phyloP scores from a whole-genome alignment of 176 grass and related monocot genomes.

The Tillandsia leiboldiana region DNA sequence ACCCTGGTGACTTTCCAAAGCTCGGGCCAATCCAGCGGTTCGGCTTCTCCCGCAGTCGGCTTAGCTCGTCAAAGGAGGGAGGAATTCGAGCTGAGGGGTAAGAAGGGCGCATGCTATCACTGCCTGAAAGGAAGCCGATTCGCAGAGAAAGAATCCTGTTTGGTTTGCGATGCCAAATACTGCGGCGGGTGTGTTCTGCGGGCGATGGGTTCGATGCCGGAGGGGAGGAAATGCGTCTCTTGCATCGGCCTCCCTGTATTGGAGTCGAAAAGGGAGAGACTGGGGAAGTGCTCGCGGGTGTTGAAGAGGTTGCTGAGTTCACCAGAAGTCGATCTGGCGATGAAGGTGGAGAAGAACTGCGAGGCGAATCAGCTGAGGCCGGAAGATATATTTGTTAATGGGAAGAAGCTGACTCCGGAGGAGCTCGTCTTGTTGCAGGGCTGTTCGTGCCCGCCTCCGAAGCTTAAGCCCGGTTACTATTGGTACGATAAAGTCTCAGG shows the following conservation, averaged over 20 bases:
- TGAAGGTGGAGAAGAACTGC: constrained; percentile 72
- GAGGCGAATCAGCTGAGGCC: constrained; percentile 58
- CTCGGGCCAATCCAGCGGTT: constrained; percentile 26
- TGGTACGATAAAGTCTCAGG: constrained; percentile 98
- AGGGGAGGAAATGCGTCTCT: constrained; percentile 64
- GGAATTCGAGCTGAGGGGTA: constrained; percentile 8
- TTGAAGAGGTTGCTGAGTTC: constrained; percentile 64
- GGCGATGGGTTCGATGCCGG: constrained; percentile 96
- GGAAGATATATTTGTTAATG: constrained; percentile 71
- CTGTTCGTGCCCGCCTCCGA: constrained; percentile 47
- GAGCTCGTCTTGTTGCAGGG: constrained; percentile 60
- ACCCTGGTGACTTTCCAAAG: constrained; percentile 11
- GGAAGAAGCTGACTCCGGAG: constrained; percentile 44
- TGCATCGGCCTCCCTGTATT: constrained; percentile 68
- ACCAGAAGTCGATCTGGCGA: constrained; percentile 59
- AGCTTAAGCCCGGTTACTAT: constrained; percentile 67
- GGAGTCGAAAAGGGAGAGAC: constrained; percentile 44
- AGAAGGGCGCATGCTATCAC: constrained; percentile 46
- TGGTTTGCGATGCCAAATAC: constrained; percentile 73
- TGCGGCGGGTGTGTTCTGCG: constrained; percentile 53
- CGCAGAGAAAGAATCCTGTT: constrained; percentile 58
- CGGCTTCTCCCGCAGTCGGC: constrained; percentile 24
- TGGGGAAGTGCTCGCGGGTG: constrained; percentile 58
- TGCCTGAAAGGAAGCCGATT: constrained; percentile 69
- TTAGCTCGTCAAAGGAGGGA: neutral